Base-by-base conservation (phyloP, 1,139 yeast genomes). In the Insectozyma bohioensis region DNA sequence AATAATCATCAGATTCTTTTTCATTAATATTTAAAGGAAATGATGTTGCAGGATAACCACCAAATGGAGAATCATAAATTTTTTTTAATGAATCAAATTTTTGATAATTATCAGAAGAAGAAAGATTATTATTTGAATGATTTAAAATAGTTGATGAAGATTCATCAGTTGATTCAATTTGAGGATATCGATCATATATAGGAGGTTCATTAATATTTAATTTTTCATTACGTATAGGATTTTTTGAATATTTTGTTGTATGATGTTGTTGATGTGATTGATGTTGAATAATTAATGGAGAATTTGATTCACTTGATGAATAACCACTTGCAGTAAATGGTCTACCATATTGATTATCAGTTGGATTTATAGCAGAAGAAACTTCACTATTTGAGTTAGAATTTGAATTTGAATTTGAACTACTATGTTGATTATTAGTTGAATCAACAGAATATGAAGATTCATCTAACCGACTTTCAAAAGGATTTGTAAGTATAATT, bases 21-120 rank as follows among this genome's bases (percentile, higher is more conserved):
- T 88, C 97, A 39, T 88, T 95, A 42, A 88, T 78, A 47, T 78
- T 81, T 34, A 88, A 64, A 0, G 97, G 97, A 63, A 90, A 88
- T 2, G 87, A 78, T 6, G 86, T 71, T 5, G 95, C 94, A 2
- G 97, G 97, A 56, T 86, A 88, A 10, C 97, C 97, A 34, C 97
- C 97, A 64, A 88, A 90, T 3, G 97, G 97, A 34, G 87, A 79
- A 46, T 26, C 28, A 12, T 19, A 12, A 10, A 19, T 14, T 26
- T 25, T 31, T 11, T 14, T 30, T 12, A 25, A 20, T 5, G 17
- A 12, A 4, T 6, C n/a, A 8, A n/a, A 9, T 19, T 19, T 5
- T 19, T 5, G 20, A 4, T 19, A n/a, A 6, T 11, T 29, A 21
- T n/a, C 8, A 19, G 17, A 13, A 10, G 17, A 9, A 4, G 32